phyloP scores from a whole-genome alignment of 2,329 filamentous ascomycete genomes.

The Pseudodiploospora longispora region DNA sequence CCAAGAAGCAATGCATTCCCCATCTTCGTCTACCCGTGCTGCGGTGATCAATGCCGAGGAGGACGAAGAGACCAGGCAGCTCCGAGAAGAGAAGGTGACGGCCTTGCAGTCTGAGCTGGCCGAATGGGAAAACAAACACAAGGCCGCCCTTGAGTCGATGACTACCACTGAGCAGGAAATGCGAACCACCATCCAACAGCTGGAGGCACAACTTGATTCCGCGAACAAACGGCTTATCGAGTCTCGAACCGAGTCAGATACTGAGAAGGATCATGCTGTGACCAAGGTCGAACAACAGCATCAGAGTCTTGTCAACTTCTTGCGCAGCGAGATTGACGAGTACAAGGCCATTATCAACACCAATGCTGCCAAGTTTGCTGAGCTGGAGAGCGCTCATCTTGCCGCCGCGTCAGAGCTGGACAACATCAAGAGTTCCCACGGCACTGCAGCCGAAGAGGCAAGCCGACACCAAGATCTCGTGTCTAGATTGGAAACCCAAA shows the following conservation, averaged over 20 bases:
- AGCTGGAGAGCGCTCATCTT: slow-evolving; percentile 65
- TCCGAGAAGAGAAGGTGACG: slow-evolving; percentile 50
- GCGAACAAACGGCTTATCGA: slow-evolving; percentile 44
- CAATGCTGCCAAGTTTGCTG: slow-evolving; percentile 61
- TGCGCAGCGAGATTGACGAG: slow-evolving; percentile 71
- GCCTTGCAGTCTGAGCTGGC: slow-evolving; percentile 64
- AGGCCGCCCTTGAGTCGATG: slow-evolving; percentile 60
- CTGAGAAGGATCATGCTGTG: slow-evolving; percentile 15
- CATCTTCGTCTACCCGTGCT: slow-evolving; percentile 7
- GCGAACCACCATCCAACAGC: slow-evolving; percentile 60
- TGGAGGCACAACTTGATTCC: slow-evolving; percentile 54
- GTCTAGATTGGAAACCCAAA: slow-evolving; percentile 48
- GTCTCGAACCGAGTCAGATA: slow-evolving; percentile 32
- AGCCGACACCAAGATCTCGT: slow-evolving; percentile 40
- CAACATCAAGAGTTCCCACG: slow-evolving; percentile 53
- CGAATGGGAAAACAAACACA: slow-evolving; percentile 70
- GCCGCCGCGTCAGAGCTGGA: slow-evolving; percentile 60
- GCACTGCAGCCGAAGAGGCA: slow-evolving; percentile 38
- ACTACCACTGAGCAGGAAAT: slow-evolving; percentile 66
- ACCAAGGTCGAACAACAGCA: slow-evolving; percentile 43
- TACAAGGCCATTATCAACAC: slow-evolving; percentile 67
- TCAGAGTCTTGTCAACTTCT: slow-evolving; percentile 47
- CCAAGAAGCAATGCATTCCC: slow-evolving; percentile 41
- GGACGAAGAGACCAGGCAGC: slow-evolving; percentile 23
- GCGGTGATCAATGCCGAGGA: slow-evolving; percentile 20